Evolutionary conservation across 148 eudicot species (phyloP).

Genomic region (Rhododendron molle): DNA sequence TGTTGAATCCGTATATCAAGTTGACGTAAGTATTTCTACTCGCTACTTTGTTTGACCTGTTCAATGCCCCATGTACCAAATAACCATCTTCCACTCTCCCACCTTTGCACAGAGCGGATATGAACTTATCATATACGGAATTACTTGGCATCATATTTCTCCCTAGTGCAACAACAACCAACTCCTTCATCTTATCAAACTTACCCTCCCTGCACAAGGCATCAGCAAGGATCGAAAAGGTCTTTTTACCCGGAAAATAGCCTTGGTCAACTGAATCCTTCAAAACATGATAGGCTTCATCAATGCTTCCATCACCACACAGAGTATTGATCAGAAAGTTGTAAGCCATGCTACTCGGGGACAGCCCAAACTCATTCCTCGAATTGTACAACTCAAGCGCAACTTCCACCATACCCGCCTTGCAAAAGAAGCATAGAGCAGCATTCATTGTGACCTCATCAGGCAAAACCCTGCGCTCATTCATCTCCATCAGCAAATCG

Average conservation of each 20-base stretch:
- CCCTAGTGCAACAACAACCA: constrained; percentile 48
- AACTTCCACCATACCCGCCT: constrained; percentile 78
- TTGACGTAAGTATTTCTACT: constrained; percentile 39
- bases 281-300: constrained; percentile 63
- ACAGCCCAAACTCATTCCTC: constrained; percentile 58
- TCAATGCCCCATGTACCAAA: constrained; percentile 49
- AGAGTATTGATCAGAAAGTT: constrained; percentile 65
- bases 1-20: constrained; percentile 59
- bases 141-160: constrained; percentile 36
- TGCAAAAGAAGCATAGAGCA: constrained; percentile 72
- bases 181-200: constrained; percentile 72
- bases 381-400: constrained; percentile 54
- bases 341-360: constrained; percentile 58
- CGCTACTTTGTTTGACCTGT: constrained; percentile 31
- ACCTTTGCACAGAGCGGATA: constrained; percentile 56
- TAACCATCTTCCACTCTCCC: constrained; percentile 71
- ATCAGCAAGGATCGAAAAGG: constrained; percentile 65
- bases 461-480: constrained; percentile 44
- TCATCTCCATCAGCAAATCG: constrained; percentile 83
- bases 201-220: constrained; percentile 72
- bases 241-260: constrained; percentile 45
- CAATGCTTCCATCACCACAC: constrained; percentile 57
- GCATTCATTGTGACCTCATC: constrained; percentile 75
- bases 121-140: constrained; percentile 46
- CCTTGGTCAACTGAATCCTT: constrained; percentile 53